Conservation (phyloP, 495 filamentous ascomycete species). For the Xylaria palmicola region DNA sequence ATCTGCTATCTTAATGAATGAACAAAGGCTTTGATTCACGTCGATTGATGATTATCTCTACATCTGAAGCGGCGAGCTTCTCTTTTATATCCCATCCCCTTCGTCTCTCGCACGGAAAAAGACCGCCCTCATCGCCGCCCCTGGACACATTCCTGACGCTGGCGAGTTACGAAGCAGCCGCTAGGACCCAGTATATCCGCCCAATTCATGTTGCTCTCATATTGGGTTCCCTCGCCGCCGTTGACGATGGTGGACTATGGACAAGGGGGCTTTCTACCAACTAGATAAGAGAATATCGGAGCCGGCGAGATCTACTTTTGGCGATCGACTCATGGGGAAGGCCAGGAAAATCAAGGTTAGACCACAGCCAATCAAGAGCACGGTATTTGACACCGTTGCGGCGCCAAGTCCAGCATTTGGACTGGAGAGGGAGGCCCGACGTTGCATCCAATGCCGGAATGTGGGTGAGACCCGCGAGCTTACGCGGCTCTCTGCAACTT, state of each 20-base stretch:
- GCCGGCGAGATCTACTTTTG: not conserved
- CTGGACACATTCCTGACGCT: not conserved
- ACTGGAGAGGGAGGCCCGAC: not conserved
- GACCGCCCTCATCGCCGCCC: not conserved
- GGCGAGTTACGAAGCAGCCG: not conserved
- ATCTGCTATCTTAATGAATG: not conserved
- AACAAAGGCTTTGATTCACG: not conserved
- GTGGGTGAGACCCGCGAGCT: conserved; percentile 8
- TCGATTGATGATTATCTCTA: not conserved
- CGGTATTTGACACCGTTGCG: not conserved
- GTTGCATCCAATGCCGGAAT: not conserved
- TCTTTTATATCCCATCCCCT: conserved; percentile 3
- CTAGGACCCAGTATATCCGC: not conserved
- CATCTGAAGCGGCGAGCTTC: not conserved
- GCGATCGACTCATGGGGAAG: not conserved
- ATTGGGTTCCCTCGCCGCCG: not conserved
- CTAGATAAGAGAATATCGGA: not conserved
- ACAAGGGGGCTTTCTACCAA: not conserved
- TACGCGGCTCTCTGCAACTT: conserved; percentile 1
- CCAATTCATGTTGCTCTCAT: not conserved
- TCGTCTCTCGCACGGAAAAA: not conserved
- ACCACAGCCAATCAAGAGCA: not conserved
- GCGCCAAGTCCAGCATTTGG: not conserved
- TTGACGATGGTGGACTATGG: not conserved
- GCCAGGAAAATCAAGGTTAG: not conserved